These are phyloP conservation scores for Chaetothyriales sp. DNA, from an alignment of 2,329 filamentous ascomycete genomes.

Conservation along the genomic window DNA sequence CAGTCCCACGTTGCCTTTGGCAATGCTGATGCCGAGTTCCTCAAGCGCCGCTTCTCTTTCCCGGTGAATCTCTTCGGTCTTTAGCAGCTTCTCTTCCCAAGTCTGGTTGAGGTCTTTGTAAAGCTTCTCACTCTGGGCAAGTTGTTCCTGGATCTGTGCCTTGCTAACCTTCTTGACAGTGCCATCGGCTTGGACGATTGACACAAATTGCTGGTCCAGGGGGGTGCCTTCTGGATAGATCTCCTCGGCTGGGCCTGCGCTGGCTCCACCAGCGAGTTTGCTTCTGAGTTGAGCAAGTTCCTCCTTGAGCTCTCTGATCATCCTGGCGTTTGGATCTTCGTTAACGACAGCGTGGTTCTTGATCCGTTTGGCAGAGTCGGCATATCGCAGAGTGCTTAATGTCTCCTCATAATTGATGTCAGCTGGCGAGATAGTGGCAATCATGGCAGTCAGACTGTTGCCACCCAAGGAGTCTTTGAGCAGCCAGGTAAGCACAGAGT, in stretches of 20 bases:
- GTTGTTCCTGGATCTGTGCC: constrained; percentile 90
- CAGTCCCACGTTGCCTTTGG: constrained; percentile 91
- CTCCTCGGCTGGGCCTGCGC: constrained; percentile 38
- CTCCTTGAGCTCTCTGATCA: constrained; percentile 96
- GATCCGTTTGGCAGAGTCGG: constrained; percentile 94
- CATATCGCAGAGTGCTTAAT: constrained; percentile 84
- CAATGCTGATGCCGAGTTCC: constrained; percentile 94
- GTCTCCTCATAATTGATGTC: constrained; percentile 99
- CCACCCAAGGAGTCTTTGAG: constrained; percentile 92
- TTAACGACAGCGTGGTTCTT: constrained; percentile 99
- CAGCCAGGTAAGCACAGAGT: constrained; percentile 91
- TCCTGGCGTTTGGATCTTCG: constrained; percentile 94
- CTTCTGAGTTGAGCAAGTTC: constrained; percentile 72
- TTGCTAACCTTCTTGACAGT: constrained; percentile 90
- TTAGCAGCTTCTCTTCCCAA: constrained; percentile 90
- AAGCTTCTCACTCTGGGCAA: constrained; percentile 91
- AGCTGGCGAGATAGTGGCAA: constrained; percentile 92
- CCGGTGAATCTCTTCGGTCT: constrained; percentile 95
- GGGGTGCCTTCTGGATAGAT: constrained; percentile 88
- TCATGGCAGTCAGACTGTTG: constrained; percentile 99
- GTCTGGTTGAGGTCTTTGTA: constrained; percentile 94
- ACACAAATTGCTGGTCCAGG: constrained; percentile 88
- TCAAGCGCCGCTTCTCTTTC: constrained; percentile 89
- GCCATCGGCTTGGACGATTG: constrained; percentile 75
- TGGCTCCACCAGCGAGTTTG: constrained; percentile 54